Percentiles rank a stretch among this genome's conserved stretches.
Evolutionary conservation across 768 basidiomycete species (phyloP).

Genomic region (Pleurotus ostreatus): DNA sequence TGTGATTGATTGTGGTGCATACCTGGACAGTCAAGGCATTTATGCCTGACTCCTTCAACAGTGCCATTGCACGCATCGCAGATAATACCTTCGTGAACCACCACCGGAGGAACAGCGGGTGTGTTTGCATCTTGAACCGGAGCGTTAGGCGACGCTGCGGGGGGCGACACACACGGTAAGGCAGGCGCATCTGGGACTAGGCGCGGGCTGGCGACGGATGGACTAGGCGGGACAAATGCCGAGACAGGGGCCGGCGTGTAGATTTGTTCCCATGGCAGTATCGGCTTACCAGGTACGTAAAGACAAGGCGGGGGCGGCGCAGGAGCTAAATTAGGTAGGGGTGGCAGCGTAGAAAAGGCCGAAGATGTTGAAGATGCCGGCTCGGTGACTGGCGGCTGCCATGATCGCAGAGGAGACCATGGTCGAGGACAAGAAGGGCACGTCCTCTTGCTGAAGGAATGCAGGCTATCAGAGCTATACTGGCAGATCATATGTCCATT

Average conservation of each 20-base stretch:
- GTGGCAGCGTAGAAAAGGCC: constrained; percentile 3
- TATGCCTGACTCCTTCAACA: constrained; percentile 68
- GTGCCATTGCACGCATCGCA: constrained; percentile 63
- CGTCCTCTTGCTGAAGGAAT: not conserved
- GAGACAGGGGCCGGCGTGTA: not conserved
- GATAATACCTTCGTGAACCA: constrained; percentile 49
- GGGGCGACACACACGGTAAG: constrained; percentile 16
- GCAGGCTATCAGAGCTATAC: not conserved
- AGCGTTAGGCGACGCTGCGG: constrained; percentile 1
- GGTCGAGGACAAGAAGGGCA: not conserved
- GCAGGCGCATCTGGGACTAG: not conserved
- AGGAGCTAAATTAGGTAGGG: not conserved
- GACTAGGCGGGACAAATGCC: not conserved
- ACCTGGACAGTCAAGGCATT: constrained; percentile 78
- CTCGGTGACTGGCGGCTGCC: no score
- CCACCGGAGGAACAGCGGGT: constrained; percentile 22
- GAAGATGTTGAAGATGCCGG: not conserved
- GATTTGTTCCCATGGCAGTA: not conserved
- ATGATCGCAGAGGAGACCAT: not conserved
- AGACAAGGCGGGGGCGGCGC: not conserved
- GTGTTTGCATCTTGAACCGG: constrained; percentile 6
- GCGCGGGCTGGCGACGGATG: not conserved
- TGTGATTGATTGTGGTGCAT: constrained; percentile 15
- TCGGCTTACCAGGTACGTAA: no score
- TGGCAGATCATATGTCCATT: not conserved